A percentile compares a stretch with the other conserved stretches of the same genome.
Evolutionary conservation across 2,329 filamentous ascomycete species (phyloP).

Genomic region (Grosmannia serpens): DNA sequence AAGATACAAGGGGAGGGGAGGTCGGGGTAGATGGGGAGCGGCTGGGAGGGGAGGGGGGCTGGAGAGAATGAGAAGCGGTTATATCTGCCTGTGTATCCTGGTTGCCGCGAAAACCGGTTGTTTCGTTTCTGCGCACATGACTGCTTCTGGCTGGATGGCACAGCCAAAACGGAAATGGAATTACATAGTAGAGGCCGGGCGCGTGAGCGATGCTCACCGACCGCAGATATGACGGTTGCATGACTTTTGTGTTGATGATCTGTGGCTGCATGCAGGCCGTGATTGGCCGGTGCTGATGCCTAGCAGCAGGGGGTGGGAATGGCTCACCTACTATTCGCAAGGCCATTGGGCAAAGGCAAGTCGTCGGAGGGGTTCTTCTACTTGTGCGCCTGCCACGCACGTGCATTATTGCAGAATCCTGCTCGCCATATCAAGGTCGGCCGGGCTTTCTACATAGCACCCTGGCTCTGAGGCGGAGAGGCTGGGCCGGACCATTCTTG

Average conservation of each 20-base stretch:
- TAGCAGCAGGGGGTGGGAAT: not conserved
- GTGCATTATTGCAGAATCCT: not conserved
- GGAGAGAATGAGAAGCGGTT: not conserved
- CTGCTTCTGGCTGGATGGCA: no score
- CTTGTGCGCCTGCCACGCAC: not conserved
- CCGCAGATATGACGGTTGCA: not conserved
- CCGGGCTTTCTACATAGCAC: no score
- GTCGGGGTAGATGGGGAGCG: not conserved
- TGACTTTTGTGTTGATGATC: no score
- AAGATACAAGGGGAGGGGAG: not conserved
- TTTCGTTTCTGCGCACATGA: no score
- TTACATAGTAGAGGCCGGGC: no score
- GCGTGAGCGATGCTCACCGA: no score
- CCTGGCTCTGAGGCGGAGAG: no score
- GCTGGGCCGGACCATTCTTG: no score
- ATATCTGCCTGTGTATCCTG: not conserved
- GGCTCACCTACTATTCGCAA: not conserved
- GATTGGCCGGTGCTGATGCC: not conserved
- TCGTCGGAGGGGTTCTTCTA: not conserved
- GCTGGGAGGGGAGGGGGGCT: not conserved
- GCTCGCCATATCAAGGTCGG: not conserved
- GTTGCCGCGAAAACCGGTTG: no score
- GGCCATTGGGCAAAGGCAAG: not conserved
- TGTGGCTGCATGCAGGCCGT: no score
- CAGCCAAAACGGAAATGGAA: no score